These are phyloP conservation scores for Orbilia oligospora DNA, from an alignment of 2,329 filamentous ascomycete species.

Conservation along the genomic window DNA sequence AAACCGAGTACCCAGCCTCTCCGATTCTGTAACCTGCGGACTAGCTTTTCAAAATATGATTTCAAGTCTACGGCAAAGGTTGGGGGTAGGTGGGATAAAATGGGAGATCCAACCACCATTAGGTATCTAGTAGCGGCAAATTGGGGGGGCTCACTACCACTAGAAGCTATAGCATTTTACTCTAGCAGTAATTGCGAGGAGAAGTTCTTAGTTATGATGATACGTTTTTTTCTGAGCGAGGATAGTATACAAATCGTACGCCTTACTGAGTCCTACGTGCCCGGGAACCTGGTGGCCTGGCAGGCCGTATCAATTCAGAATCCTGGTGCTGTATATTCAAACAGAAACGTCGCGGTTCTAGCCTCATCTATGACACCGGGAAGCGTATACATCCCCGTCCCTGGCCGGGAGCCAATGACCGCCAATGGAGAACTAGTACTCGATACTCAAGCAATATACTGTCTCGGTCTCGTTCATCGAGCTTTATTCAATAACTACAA, in stretches of 20 bases:
- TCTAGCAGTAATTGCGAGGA: not conserved
- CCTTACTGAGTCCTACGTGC: not conserved
- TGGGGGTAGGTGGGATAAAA: not conserved
- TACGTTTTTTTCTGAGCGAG: not conserved
- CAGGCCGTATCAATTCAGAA: not conserved
- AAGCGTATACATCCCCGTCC: not conserved
- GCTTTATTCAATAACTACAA: not conserved
- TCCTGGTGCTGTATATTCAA: not conserved
- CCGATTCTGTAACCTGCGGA: not conserved
- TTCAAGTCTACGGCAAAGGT: not conserved
- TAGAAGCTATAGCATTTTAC: constrained; percentile 15
- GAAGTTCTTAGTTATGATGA: not conserved
- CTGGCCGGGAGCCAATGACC: no score
- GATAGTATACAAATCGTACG: not conserved
- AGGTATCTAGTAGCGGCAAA: not conserved
- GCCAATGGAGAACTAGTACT: not conserved
- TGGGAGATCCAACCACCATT: not conserved
- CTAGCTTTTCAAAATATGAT: not conserved
- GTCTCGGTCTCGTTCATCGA: not conserved
- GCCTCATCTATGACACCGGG: not conserved
- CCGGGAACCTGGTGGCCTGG: not conserved
- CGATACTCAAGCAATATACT: not conserved
- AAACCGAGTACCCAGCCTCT: not conserved
- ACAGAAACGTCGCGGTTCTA: not conserved
- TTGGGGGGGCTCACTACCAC: not conserved